These are phyloP conservation scores for Iris macrosiphon DNA, from an alignment of 106 monocot genomes.

Conservation along the genomic window DNA sequence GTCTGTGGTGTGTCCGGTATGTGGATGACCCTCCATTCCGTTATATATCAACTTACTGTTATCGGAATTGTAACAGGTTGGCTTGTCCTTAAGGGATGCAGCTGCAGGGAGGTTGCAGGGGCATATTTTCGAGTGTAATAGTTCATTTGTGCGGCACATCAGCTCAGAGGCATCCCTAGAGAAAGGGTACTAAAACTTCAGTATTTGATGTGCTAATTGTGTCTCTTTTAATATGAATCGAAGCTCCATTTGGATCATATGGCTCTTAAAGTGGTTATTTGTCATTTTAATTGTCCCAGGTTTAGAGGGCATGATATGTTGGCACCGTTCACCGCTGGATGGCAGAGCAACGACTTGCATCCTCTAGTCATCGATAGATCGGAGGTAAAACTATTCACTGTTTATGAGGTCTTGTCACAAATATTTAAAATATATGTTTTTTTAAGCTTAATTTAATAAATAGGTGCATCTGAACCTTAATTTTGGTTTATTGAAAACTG, in stretches of 20 bases:
- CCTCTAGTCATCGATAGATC: slow-evolving; percentile 88
- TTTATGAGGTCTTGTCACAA: no score
- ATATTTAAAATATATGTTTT: no score
- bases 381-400: slow-evolving; percentile 31
- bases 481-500: no score
- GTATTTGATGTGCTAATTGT: not conserved
- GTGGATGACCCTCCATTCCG: no score
- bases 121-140: not conserved
- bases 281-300: slow-evolving; percentile 18
- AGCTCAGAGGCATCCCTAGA: slow-evolving; percentile 18
- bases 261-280: not conserved
- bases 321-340: slow-evolving; percentile 98
- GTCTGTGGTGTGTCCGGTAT: no score
- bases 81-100: no score
- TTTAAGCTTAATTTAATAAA: no score
- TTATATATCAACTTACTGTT: no score
- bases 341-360: slow-evolving; percentile 80
- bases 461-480: no score
- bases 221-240: not conserved
- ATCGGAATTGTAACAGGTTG: no score
- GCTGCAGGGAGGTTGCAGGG: slow-evolving; percentile 3
- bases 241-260: not conserved
- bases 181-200: slow-evolving; percentile 12
- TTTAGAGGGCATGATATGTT: slow-evolving; percentile 95
- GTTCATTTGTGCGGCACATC: slow-evolving; percentile 5